Evolutionary conservation across 768 basidiomycete species (phyloP), one percentile per base, ranked within the genome.

Genomic region (Lentinus tigrinus): DNA sequence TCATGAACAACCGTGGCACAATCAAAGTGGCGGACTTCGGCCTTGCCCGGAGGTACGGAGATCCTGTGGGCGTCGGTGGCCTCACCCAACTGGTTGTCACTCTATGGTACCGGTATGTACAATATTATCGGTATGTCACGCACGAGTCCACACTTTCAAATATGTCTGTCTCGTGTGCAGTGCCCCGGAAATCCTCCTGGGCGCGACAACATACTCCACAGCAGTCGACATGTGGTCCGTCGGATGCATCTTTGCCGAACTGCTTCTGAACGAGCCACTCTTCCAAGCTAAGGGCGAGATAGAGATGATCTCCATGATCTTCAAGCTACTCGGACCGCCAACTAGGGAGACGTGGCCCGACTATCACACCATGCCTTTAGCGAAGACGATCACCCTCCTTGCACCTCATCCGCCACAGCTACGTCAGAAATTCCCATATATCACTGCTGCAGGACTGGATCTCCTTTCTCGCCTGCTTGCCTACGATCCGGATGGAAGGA

Each of bases 11-110:
- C 70, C 87, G 97, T 8, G 97, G 97, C 1, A 95, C 91, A 37
- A 95, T 99, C 75, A 98, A 98, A 69, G 95, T 99, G 6, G 97
- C 97, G 14, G 97, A 99, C 73, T 99, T 98, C 71, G 97, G 97
- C 5, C 84, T 98, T 27, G 97, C 97, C 16, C 78, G 97, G 66
- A 85, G 95, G 52, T 99, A 93, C 69, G 97, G 97, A 17, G 97
- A 98, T 71, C 97, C 97, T 10, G 83, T 98, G 11, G 95, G 96
- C 21, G 87, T 94, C 5, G 92, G 93, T n/a, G 94, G 95, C 28
- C 85, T 99, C 83, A 99, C 97, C 4, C 97, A 98, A 68, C 82
- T 99, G 16, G 97, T 99, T 2, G 97, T 99, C 14, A 99, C 97
- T 1, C 78, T 99, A 27, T 99, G 97, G 97, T 99, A 99, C 75